Evolutionary conservation across 2,329 filamentous ascomycete species (phyloP).

Genomic region (Aureobasidium uvarum): DNA sequence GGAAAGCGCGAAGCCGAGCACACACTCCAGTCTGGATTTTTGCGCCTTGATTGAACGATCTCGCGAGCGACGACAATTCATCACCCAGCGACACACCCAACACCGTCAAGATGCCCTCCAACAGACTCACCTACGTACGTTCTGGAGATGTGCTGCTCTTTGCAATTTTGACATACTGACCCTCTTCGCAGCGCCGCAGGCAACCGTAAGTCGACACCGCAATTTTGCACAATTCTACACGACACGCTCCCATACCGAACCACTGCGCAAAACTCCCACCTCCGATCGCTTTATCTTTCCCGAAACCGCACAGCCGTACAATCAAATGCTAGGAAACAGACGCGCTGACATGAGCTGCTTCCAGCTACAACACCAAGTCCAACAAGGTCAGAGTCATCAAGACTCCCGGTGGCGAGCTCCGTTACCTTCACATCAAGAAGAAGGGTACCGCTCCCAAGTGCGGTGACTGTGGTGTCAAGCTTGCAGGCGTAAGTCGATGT

Average conservation of each 20-base stretch:
- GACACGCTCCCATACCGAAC: background rate
- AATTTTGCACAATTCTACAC: slow-evolving; percentile 10
- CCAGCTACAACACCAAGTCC: slow-evolving; percentile 94
- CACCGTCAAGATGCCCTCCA: slow-evolving; percentile 53
- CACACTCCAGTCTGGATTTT: slow-evolving; percentile 17
- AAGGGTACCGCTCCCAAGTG: slow-evolving; percentile 97
- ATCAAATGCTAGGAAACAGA: slow-evolving; percentile 3
- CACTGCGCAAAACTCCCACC: background rate
- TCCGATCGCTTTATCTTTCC: slow-evolving; percentile 5
- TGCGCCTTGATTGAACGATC: slow-evolving; percentile 1
- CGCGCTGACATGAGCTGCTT: slow-evolving; percentile 28
- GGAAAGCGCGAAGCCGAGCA: slow-evolving; percentile 4
- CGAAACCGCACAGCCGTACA: slow-evolving; percentile 16
- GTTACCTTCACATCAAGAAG: slow-evolving; percentile 99
- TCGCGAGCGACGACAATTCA: slow-evolving; percentile 26
- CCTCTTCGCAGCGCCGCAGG: slow-evolving; percentile 51
- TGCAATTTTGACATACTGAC: slow-evolving; percentile 38
- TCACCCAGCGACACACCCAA: slow-evolving; percentile 31
- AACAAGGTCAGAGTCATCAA: slow-evolving; percentile 96
- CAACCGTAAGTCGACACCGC: slow-evolving; percentile 45
- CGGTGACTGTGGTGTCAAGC: slow-evolving; percentile 97
- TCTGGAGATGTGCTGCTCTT: slow-evolving; percentile 24
- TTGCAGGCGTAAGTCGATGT: slow-evolving; percentile 81
- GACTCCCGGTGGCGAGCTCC: slow-evolving; percentile 93
- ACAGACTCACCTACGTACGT: slow-evolving; percentile 58